Conservation (phyloP, 495 filamentous ascomycete species). For the Penicillium manginii region DNA sequence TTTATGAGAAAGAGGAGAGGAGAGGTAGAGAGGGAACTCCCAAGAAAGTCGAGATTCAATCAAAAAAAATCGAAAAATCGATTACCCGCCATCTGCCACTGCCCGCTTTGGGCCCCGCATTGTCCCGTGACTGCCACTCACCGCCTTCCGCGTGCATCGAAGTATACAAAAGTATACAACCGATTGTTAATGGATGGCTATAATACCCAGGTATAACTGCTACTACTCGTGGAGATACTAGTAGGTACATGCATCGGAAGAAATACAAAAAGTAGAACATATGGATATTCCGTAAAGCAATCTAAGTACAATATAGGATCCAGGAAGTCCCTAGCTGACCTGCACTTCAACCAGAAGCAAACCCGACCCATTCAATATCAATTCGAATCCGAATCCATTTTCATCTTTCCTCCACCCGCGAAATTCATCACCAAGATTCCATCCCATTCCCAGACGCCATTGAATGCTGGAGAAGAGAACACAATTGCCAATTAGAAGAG, state of each 20-base stretch:
- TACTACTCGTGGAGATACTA: too few species aligned
- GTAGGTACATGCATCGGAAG: too few species aligned
- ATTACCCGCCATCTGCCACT: slow-evolving; percentile 18
- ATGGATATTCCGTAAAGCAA: slow-evolving; percentile 31
- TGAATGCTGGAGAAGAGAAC: slow-evolving; percentile 46
- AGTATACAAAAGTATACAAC: not conserved
- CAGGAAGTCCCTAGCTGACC: slow-evolving; percentile 34
- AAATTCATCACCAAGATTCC: not conserved
- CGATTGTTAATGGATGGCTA: too few species aligned
- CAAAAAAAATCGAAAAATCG: slow-evolving; percentile 21
- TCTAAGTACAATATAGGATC: slow-evolving; percentile 31
- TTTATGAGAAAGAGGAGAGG: slow-evolving; percentile 7
- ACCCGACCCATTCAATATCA: slow-evolving; percentile 8
- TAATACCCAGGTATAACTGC: too few species aligned
- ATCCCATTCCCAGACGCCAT: slow-evolving; percentile 42
- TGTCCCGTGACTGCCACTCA: slow-evolving; percentile 41
- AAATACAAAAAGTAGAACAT: slow-evolving; percentile 9
- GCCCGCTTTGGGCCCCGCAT: slow-evolving; percentile 27
- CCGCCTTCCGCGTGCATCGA: slow-evolving; percentile 10
- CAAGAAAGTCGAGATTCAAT: slow-evolving; percentile 11
- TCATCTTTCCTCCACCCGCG: slow-evolving; percentile 18
- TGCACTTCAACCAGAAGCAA: slow-evolving; percentile 46
- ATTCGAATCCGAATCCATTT: not conserved
- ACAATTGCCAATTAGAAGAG: slow-evolving; percentile 11
- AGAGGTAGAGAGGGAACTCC: slow-evolving; percentile 2